Conservation (phyloP, 495 filamentous ascomycete species). For the Paragyromitra xinjiangensis region DNA sequence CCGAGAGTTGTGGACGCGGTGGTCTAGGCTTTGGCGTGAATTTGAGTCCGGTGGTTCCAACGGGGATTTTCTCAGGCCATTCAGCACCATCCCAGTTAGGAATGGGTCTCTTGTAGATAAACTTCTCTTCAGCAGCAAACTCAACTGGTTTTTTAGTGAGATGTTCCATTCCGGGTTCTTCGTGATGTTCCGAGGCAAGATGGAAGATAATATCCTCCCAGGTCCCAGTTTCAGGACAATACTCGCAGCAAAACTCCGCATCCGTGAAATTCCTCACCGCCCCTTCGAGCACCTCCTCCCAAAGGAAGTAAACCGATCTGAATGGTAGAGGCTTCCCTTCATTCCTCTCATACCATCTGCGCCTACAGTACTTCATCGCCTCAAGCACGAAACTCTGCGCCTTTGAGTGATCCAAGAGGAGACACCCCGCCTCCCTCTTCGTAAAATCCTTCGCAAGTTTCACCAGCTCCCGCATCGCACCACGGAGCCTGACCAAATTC, state of each 20-base stretch:
- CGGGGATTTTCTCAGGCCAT: conserved; percentile 48
- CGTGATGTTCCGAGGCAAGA: conserved; percentile 38
- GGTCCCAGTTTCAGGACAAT: conserved; percentile 27
- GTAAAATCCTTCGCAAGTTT: conserved; percentile 39
- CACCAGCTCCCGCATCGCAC: conserved; percentile 41
- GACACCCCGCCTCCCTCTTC: conserved; percentile 32
- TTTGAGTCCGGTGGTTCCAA: conserved; percentile 36
- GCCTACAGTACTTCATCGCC: conserved; percentile 46
- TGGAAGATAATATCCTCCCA: conserved; percentile 45
- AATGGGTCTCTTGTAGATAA: conserved; percentile 26
- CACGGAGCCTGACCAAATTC: conserved; percentile 30
- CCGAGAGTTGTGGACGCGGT: background rate
- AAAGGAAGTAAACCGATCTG: conserved; percentile 43
- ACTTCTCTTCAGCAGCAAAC: conserved; percentile 35
- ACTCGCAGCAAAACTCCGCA: conserved; percentile 39
- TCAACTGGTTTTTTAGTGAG: conserved; percentile 37
- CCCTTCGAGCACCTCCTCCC: conserved; percentile 46
- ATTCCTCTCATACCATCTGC: conserved; percentile 41
- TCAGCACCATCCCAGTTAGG: conserved; percentile 48
- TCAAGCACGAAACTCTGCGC: conserved; percentile 45
- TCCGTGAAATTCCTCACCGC: conserved; percentile 5
- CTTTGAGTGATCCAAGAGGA: conserved; percentile 9
- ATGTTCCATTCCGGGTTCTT: conserved; percentile 19
- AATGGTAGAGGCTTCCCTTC: conserved; percentile 27
- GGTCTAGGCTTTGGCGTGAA: conserved; percentile 30